Evolutionary conservation across 139 green algal species (phyloP), one percentile per base, ranked within the genome.

Genomic region (Pycnococcus provasolii): DNA sequence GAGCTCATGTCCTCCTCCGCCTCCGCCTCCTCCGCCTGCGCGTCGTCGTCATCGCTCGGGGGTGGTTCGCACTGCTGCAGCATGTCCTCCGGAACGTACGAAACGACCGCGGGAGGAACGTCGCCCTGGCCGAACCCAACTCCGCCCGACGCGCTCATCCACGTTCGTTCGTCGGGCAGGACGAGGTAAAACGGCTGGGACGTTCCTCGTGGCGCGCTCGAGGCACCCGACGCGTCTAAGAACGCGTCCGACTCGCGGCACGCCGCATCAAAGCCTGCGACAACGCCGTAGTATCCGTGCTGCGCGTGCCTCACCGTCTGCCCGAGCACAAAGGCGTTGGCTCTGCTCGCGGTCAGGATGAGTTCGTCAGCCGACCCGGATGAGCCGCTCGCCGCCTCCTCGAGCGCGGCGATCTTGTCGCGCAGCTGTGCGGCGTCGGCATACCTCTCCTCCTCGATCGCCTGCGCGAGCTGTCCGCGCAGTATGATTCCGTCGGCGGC

Each of bases 161-260:
- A 26, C 26, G 26, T 26, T 26, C 26, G 26, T 26, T 57, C 39
- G 40, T 67, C 68, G 42, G 46, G 13, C 11, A 70, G 53, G 4
- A 80, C 74, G 26, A 78, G 75, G 44, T 81, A 81, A 47, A 82
- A 81, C 11, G 75, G 75, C 50, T 81, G 75, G 9, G 73, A 62
- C 0, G 5, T 5, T 13, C 75, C 75, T 6, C 45, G 43, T 26
- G 66, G 1, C 1, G 72, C 47, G 1, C n/a, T 39, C 15, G 51
- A 42, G 1, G 67, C 57, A 15, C 58, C 53, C 26, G 50, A 54
- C 4, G 45, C 42, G 7, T 78, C 41, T 37, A 58, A 47, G 68
- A 73, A 81, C 11, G 73, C 60, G 4, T 80, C 68, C 1, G 26
- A 47, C 65, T 82, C 76, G 73, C 58, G 81, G 60, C 75, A 81